phyloP scores from a whole-genome alignment of 179 eudicot species.

The Spinacia oleracea region DNA sequence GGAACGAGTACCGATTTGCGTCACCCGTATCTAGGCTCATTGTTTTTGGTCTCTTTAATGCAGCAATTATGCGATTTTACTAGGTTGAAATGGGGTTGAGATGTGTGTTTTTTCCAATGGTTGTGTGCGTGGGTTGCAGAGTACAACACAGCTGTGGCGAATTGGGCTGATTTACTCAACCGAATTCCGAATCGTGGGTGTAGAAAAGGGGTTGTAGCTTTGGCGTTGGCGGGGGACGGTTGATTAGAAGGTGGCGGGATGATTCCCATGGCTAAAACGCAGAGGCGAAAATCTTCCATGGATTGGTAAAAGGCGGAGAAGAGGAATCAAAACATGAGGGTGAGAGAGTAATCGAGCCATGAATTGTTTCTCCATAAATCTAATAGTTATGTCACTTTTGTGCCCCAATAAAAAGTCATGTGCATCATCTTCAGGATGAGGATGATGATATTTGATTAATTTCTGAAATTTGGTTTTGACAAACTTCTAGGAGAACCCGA shows the following conservation, averaged over 20 bases:
- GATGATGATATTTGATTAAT: not conserved
- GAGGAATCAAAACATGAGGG: slow-evolving; percentile 43
- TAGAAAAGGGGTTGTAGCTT: slow-evolving; percentile 35
- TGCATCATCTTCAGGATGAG: slow-evolving; percentile 54
- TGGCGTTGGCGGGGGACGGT: slow-evolving; percentile 2
- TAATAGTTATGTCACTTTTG: slow-evolving; percentile 40
- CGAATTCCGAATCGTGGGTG: slow-evolving; percentile 11
- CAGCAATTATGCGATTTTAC: too few relatives aligned
- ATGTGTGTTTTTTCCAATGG: too few relatives aligned
- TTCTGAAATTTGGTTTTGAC: not conserved
- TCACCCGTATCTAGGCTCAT: too few relatives aligned
- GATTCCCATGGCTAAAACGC: slow-evolving; percentile 24
- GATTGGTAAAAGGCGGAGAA: slow-evolving; percentile 50
- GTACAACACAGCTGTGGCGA: slow-evolving; percentile 43
- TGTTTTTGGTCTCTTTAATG: too few relatives aligned
- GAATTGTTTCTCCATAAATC: slow-evolving; percentile 43
- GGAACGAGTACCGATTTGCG: too few relatives aligned
- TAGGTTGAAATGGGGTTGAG: too few relatives aligned
- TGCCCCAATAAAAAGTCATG: slow-evolving; percentile 79
- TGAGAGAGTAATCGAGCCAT: slow-evolving; percentile 39
- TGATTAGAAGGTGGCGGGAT: slow-evolving; percentile 8
- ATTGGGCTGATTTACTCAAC: slow-evolving; percentile 23
- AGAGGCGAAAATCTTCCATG: slow-evolving; percentile 60
- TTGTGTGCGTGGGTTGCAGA: too few relatives aligned
- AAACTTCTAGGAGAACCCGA: too few relatives aligned